A percentile compares a stretch with the other conserved stretches of the same genome.
Conservation (phyloP, 768 basidiomycete genomes). For the Termitomyces sp. region DNA sequence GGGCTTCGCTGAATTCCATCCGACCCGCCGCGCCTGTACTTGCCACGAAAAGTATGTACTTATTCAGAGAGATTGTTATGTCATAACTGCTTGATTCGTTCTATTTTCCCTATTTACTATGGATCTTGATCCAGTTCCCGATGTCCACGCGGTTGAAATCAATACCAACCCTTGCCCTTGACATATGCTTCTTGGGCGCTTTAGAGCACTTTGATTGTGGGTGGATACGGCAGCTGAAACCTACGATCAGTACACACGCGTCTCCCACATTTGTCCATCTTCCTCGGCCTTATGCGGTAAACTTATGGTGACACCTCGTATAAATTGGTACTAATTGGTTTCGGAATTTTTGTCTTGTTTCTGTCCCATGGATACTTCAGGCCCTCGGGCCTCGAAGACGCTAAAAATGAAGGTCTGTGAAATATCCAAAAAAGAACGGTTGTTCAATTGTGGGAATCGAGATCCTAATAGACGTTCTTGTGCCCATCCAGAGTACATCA, state of each 20-base stretch:
- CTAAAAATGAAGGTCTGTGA: background rate
- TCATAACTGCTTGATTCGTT: background rate
- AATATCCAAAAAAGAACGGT: background rate
- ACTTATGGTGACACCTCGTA: background rate
- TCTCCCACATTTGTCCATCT: background rate
- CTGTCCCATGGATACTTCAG: background rate
- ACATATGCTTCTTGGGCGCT: background rate
- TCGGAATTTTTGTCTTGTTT: background rate
- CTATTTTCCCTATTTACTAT: background rate
- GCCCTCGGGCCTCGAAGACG: background rate
- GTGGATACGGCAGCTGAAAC: background rate
- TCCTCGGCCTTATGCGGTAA: background rate
- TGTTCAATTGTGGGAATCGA: background rate
- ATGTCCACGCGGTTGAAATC: background rate
- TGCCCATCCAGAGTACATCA: conserved; percentile 29
- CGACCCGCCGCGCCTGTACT: background rate
- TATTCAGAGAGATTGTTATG: background rate
- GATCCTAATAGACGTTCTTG: background rate
- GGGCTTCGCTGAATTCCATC: conserved; percentile 2
- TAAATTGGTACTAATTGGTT: too few relatives aligned
- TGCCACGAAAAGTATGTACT: background rate
- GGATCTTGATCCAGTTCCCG: background rate
- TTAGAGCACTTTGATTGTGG: background rate
- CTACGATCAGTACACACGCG: background rate
- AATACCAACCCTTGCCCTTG: background rate